Base-by-base conservation (phyloP, 2,329 filamentous ascomycete genomes). In the Monosporascus sp. region DNA sequence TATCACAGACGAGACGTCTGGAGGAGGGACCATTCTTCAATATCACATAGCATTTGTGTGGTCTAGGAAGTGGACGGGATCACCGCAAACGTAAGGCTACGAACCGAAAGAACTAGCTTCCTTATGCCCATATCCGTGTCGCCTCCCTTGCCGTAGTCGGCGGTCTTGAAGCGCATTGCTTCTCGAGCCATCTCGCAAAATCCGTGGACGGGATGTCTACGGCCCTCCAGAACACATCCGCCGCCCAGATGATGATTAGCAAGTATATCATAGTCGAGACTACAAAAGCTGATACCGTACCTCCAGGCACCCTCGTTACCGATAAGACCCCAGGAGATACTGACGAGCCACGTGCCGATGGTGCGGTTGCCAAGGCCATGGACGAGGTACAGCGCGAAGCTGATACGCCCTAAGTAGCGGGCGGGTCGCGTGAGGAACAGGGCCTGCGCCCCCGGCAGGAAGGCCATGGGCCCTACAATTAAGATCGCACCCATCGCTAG, bases 371-470 rank as follows among this genome's bases (percentile, higher is more conserved):
- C 64, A 17, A 66, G 73, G 0, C 81, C 81, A 59, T 84, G 81
- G n/a, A 79, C 74, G 6, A 84, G 70, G 58, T 84, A 84, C 3
- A 84, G 70, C 3, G 80, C 76, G 56, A 78, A 84, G 52, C 78
- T 81, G 55, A 83, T 77, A 25, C 74, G 73, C 14, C 77, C 81
- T 20, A 81, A 74, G 61, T 84, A 84, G 58, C 80, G 79, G 14
- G 77, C 75, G 14, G 54, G 63, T n/a, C 65, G 62, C 25, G 62
- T 63, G 22, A 64, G 55, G 46, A 65, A 62, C 44, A 63, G 18
- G 7, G 54, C 52, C 49, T 65, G 65, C 7, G 63, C 48, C 8
- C 53, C 58, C 1, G 65, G 62, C 39, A 68, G 48, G 47, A 65
- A 58, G 3, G 55, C 58, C 58, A 63, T 58, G 9, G 60, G 58